Evolutionary conservation across 116 monocot species (phyloP).

Genomic region (Dioscorea cayenensis): DNA sequence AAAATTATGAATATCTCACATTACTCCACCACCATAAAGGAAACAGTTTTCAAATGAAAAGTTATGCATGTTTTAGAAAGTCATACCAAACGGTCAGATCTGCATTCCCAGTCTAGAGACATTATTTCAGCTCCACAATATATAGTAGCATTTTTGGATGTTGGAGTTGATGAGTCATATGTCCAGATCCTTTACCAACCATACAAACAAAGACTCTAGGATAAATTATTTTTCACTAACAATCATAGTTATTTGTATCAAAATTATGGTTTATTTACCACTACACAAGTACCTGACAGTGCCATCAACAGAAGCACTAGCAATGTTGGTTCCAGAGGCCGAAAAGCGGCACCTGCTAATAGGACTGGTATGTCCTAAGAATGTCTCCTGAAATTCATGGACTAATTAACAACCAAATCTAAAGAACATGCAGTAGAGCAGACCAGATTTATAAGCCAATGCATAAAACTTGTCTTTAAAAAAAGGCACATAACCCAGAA

Average conservation of each 20-base stretch:
- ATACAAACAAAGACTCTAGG: neutral
- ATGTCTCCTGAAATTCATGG: constrained; percentile 69
- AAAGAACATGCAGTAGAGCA: neutral
- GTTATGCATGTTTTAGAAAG: neutral
- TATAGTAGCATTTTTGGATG: constrained; percentile 98
- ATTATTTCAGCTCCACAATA: constrained; percentile 94
- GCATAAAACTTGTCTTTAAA: too few species aligned
- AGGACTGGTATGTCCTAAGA: constrained; percentile 83
- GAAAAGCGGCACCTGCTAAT: constrained; percentile 88
- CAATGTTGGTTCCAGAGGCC: constrained; percentile 88
- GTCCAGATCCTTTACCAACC: constrained; percentile 78
- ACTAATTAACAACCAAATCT: neutral
- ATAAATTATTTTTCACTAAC: neutral
- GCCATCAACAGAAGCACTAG: constrained; percentile 94
- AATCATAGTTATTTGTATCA: neutral
- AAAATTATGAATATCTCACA: neutral
- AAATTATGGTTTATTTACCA: neutral
- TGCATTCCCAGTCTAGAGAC: constrained; percentile 98
- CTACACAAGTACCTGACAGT: constrained; percentile 70
- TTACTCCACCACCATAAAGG: neutral
- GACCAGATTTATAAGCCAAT: neutral
- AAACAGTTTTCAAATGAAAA: constrained; percentile 11
- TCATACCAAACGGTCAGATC: constrained; percentile 88
- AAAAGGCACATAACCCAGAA: neutral
- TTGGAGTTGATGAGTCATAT: constrained; percentile 78